phyloP scores from a whole-genome alignment of 306 rosid genomes.

The Inga laurina region DNA sequence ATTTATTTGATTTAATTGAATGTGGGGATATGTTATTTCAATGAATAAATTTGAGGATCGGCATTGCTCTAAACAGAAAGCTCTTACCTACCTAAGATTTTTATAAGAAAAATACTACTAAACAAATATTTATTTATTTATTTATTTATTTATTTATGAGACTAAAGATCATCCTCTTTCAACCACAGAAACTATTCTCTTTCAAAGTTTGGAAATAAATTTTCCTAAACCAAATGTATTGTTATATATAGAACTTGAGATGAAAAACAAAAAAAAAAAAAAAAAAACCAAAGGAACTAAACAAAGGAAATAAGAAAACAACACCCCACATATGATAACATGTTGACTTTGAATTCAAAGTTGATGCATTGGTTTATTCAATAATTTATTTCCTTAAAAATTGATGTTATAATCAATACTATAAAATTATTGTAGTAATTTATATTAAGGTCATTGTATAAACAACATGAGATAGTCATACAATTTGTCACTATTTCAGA shows the following conservation, averaged over 20 bases:
- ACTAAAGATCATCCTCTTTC: not conserved
- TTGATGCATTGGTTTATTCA: not conserved
- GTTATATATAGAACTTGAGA: not conserved
- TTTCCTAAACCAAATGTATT: not conserved
- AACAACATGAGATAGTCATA: constrained; percentile 12
- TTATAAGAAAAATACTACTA: not conserved
- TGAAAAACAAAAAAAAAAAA: too few species aligned
- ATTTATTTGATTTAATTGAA: not conserved
- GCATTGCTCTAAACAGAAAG: not conserved
- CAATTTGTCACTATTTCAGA: constrained; percentile 28
- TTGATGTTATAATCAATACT: constrained; percentile 17
- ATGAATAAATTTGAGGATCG: not conserved
- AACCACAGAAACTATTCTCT: not conserved
- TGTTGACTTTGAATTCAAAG: constrained; percentile 39
- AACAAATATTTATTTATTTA: not conserved
- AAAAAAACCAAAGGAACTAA: too few species aligned
- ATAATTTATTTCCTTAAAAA: constrained; percentile 6
- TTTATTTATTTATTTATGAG: too few species aligned
- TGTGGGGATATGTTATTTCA: not conserved
- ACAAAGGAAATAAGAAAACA: not conserved
- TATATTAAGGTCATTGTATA: constrained; percentile 9
- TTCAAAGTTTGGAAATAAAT: not conserved
- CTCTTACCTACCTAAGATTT: not conserved
- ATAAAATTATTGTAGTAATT: constrained; percentile 1
- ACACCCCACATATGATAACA: not conserved